Evolutionary conservation across 371 early-diverging fungal species (phyloP).

Genomic region (Cokeromyces recurvatus): DNA sequence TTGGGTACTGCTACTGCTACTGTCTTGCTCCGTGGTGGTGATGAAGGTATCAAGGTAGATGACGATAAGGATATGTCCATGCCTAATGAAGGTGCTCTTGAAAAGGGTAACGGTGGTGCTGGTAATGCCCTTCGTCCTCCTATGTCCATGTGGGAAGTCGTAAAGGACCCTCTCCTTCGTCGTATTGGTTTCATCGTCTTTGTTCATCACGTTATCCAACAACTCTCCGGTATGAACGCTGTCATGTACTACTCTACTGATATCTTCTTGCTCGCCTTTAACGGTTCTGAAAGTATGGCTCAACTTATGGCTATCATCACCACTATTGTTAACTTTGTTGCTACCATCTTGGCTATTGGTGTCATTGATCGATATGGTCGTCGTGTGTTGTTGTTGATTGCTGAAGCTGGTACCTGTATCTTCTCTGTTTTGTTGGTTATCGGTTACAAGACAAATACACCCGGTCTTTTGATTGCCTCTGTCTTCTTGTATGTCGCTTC

Average conservation of each 20-base stretch:
- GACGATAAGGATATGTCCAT: not conserved
- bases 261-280: constrained; percentile 30
- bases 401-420: constrained; percentile 52
- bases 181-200: constrained; percentile 55
- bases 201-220: constrained; percentile 59
- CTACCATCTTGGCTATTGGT: constrained; percentile 40
- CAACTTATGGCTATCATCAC: constrained; percentile 44
- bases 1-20: constrained; percentile 1
- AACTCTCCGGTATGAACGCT: constrained; percentile 84
- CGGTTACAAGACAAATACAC: constrained; percentile 40
- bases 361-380: constrained; percentile 22
- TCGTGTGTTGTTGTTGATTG: constrained; percentile 54
- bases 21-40: not conserved
- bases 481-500: constrained; percentile 72
- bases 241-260: constrained; percentile 77
- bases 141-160: constrained; percentile 26
- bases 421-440: constrained; percentile 58
- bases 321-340: constrained; percentile 60
- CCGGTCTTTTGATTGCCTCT: constrained; percentile 55
- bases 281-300: not conserved
- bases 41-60: not conserved
- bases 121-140: not conserved
- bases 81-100: not conserved
- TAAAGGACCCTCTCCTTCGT: constrained; percentile 35
- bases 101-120: not conserved